These are phyloP conservation scores for Solanum paucissectum DNA, from an alignment of 257 asterid species.

Conservation along the genomic window DNA sequence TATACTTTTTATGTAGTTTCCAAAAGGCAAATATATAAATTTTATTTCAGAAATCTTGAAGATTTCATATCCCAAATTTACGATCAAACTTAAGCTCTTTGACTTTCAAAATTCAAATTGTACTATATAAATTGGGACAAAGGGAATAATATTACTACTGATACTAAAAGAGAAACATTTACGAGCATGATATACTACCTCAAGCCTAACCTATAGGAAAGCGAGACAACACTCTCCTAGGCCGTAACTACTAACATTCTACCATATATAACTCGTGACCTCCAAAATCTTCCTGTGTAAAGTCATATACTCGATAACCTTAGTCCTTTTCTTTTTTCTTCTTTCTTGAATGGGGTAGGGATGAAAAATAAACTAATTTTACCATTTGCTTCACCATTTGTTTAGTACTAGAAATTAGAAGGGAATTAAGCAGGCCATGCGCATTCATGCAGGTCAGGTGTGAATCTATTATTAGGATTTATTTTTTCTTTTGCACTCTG, in stretches of 20 bases:
- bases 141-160: too few relatives aligned
- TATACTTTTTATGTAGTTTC: too few relatives aligned
- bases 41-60: too few relatives aligned
- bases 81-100: not conserved
- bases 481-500: not conserved
- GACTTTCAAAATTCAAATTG: not conserved
- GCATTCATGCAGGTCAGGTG: conserved; percentile 6
- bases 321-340: not conserved
- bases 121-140: not conserved
- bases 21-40: too few relatives aligned
- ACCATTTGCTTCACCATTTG: not conserved
- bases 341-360: not conserved
- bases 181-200: not conserved
- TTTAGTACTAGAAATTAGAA: not conserved
- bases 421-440: conserved; percentile 10
- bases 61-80: not conserved
- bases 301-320: too few relatives aligned
- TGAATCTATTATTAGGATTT: not conserved
- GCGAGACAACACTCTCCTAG: not conserved
- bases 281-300: too few relatives aligned
- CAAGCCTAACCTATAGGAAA: not conserved
- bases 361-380: not conserved
- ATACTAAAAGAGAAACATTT: not conserved
- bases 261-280: too few relatives aligned
- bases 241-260: too few relatives aligned